Conservation (phyloP, 768 basidiomycete genomes). For the Leccinum incarnatum region DNA sequence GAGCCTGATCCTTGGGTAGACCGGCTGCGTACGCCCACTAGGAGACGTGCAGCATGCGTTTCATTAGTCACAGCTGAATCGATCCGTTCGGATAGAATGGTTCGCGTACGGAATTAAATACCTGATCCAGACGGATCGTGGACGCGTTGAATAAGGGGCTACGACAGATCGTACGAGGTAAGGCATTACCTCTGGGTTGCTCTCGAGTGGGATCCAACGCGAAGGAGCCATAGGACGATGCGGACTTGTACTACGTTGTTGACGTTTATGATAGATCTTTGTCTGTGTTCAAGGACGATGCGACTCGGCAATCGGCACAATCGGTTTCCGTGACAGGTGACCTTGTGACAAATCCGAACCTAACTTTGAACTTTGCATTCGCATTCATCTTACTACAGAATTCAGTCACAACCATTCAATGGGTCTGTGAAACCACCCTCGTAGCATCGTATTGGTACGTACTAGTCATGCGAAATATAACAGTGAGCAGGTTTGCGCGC, state of each 20-base stretch:
- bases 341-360: background rate
- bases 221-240: constrained; percentile 20
- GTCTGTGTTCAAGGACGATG: background rate
- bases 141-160: constrained; percentile 6
- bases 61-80: background rate
- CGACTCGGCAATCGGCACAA: background rate
- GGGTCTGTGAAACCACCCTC: background rate
- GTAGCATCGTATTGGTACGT: background rate
- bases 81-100: background rate
- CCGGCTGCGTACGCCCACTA: constrained; percentile 76
- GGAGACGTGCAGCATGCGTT: background rate
- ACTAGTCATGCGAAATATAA: background rate
- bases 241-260: background rate
- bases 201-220: constrained; percentile 80
- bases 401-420: background rate
- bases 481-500: background rate
- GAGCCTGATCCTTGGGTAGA: constrained; percentile 44
- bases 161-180: background rate
- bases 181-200: constrained; percentile 54
- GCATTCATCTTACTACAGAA: background rate
- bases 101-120: constrained; percentile 31
- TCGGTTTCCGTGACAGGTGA: background rate
- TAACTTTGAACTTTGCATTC: background rate
- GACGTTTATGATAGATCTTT: background rate
- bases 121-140: constrained; percentile 13